Evolutionary conservation across 768 basidiomycete genomes (phyloP), one percentile per base, ranked within the genome.

Genomic region (Crucibulum laeve): DNA sequence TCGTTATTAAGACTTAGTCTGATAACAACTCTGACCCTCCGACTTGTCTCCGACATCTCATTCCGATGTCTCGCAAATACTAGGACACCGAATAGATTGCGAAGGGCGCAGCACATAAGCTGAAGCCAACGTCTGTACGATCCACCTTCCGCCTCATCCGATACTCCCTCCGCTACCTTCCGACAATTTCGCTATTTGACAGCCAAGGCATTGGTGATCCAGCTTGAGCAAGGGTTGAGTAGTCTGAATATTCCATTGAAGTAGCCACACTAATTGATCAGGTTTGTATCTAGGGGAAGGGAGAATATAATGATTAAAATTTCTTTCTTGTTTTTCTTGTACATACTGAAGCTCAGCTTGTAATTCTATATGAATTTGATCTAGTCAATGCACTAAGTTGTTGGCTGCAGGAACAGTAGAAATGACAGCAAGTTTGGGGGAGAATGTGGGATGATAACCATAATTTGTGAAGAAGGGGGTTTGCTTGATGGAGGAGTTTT

Each of bases 171-270:
- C n/a, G n/a, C n/a, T n/a, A n/a, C n/a, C n/a, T n/a, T n/a, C n/a
- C n/a, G n/a, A n/a, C n/a, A n/a, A n/a, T n/a, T n/a, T n/a, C n/a
- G n/a, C n/a, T n/a, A n/a, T n/a, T n/a, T n/a, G n/a, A n/a, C n/a
- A n/a, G n/a, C n/a, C 51, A 25, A 46, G 30, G 40, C 22, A 5
- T 10, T 52, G 49, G 40, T 65, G 53, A 26, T 65, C 61, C 28
- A 74, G 66, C 49, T 74, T 74, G 25, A 54, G 40, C 2, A 65
- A 64, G 2, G 70, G 70, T 11, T 65, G 53, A n/a, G 57, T 65
- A 6, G 70, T 71, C 18, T 55, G 58, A 50, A 73, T 67, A 48
- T 73, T 63, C 15, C 52, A 53, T 8, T 52, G 51, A 2, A 67
- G 54, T 4, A 71, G 47, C 65, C 67, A 71, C 14, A 71, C 66